Conservation (phyloP, 2,329 filamentous ascomycete genomes). For the Colletotrichum trifolii region DNA sequence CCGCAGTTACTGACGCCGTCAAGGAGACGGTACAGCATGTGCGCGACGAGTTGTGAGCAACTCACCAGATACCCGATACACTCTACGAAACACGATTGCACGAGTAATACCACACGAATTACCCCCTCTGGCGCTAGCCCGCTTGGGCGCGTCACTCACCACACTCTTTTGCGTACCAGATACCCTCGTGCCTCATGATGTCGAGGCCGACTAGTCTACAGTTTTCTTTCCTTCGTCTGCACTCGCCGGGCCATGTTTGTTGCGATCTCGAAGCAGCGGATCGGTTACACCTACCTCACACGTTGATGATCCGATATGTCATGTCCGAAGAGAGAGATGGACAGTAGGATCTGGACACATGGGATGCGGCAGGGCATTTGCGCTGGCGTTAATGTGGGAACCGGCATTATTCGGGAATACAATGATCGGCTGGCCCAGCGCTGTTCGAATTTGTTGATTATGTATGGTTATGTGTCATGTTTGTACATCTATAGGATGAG, state of each 20-base stretch:
- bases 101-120: constrained; percentile 35
- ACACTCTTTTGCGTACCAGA: constrained; percentile 35
- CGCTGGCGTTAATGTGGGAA: constrained; percentile 34
- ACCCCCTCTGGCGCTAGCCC: constrained; percentile 1
- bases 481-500: constrained; percentile 23
- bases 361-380: constrained; percentile 13
- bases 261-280: too few species aligned
- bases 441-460: constrained; percentile 16
- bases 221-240: constrained; percentile 32
- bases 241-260: neutral
- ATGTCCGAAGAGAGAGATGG: neutral
- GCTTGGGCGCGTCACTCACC: neutral
- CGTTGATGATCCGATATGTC: constrained; percentile 3
- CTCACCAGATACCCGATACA: neutral
- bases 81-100: constrained; percentile 30
- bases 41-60: constrained; percentile 55
- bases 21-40: constrained; percentile 50
- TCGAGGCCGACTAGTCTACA: constrained; percentile 27
- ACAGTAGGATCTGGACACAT: neutral
- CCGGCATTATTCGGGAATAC: constrained; percentile 10
- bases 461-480: constrained; percentile 30
- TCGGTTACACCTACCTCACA: too few species aligned
- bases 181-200: constrained; percentile 33
- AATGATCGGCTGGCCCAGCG: constrained; percentile 30
- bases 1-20: constrained; percentile 52